Conservation (phyloP, 2,329 filamentous ascomycete genomes). For the Penicillium griseofulvum region DNA sequence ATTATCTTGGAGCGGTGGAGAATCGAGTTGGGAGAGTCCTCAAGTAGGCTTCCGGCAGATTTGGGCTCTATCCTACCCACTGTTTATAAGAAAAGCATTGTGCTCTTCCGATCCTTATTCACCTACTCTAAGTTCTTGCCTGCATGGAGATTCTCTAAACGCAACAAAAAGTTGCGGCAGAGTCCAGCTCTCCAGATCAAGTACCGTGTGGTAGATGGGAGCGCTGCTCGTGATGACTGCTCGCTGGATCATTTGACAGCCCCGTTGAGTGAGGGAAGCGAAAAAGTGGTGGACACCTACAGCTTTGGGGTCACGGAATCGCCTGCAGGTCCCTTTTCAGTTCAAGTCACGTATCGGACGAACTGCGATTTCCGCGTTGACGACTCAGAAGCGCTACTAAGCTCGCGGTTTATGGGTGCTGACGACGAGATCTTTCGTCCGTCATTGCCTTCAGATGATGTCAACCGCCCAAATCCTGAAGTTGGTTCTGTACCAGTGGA, state of each 20-base stretch:
- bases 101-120: slow-evolving; percentile 87
- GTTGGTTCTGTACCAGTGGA: slow-evolving; percentile 72
- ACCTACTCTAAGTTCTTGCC: slow-evolving; percentile 79
- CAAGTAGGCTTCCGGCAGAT: slow-evolving; percentile 55
- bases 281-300: slow-evolving; percentile 69
- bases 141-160: slow-evolving; percentile 79
- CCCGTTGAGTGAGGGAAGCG: slow-evolving; percentile 64
- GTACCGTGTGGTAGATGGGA: slow-evolving; percentile 72
- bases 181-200: slow-evolving; percentile 67
- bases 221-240: slow-evolving; percentile 47
- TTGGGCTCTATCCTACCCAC: slow-evolving; percentile 68
- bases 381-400: slow-evolving; percentile 84
- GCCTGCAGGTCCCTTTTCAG: slow-evolving; percentile 77
- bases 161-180: slow-evolving; percentile 66
- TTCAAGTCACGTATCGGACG: slow-evolving; percentile 78
- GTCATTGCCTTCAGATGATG: slow-evolving; percentile 61
- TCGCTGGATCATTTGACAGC: slow-evolving; percentile 68
- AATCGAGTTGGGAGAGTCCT: slow-evolving; percentile 69
- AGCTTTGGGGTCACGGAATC: slow-evolving; percentile 81
- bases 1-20: slow-evolving; percentile 89
- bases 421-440: slow-evolving; percentile 86
- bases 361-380: slow-evolving; percentile 90
- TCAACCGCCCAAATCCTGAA: slow-evolving; percentile 46
- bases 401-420: slow-evolving; percentile 87
- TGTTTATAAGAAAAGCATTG: slow-evolving; percentile 95